Base-by-base conservation (phyloP, 2,329 filamentous ascomycete species). In the Aspergillus flavus region DNA sequence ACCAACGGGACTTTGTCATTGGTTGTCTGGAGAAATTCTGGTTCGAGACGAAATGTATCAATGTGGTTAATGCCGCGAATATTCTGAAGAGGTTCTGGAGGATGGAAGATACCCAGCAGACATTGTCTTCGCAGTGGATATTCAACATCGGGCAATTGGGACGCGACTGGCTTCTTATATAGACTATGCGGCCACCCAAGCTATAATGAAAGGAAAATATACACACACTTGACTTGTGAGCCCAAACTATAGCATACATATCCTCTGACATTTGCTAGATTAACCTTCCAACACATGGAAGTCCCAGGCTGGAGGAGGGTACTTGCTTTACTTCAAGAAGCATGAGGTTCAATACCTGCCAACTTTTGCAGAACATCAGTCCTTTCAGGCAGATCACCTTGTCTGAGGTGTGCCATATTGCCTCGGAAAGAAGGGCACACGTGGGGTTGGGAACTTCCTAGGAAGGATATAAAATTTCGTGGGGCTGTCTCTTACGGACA, bases 11-110 rank as follows among this genome's bases (percentile, higher is more conserved):
- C 1, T 55, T 59, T 11, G 41, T 70, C 4, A 57, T 61, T 1
- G 5, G 23, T 4, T 60, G 28, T 50, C 54, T 72, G 0, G 57
- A 63, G 12, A 64, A 39, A 21, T 66, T 72, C 46, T 71, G 70
- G 70, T 19, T 59, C 4, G 57, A 63, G 6, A 70, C 70, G 0
- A 58, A 53, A 16, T 72, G 70, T 57, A 64, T 70, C 28, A 72
- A 71, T 26, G 62, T 70, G 34, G 68, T 68, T 1, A 68, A 61
- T 45, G 69, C 68, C n/a, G 64, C 61, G 2, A 66, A 61, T n/a
- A 19, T 50, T 0, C 1, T 50, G 14, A 30, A 16, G 6, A 50
- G 26, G 14, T 50, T 50, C 26, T 50, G 46, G 46, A 16, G 19
- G 45, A 23, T 26, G 16, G 26, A n/a, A 10, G 46, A n/a, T 19